Evolutionary conservation across 768 basidiomycete species (phyloP).

Genomic region (Dioszegia hungarica): DNA sequence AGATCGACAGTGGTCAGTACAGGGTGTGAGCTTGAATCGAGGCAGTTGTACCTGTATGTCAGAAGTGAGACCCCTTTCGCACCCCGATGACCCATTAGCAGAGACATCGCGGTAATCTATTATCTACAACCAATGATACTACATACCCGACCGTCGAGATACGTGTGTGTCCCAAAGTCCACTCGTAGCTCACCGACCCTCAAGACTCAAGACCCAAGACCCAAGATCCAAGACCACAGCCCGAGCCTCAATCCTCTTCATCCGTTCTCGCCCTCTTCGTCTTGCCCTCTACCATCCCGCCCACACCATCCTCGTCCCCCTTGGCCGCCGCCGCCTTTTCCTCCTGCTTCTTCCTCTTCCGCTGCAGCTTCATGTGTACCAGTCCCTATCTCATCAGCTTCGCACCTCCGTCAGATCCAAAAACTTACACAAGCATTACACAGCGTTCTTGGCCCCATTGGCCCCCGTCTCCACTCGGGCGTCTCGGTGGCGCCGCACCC

Average conservation of each 20-base stretch:
- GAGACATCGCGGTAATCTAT: no score
- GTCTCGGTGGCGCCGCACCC: conserved; percentile 48
- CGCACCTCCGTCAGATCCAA: background rate
- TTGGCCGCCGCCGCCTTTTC: conserved; percentile 18
- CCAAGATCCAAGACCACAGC: no score
- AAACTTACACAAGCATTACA: conserved; percentile 49
- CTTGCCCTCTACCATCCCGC: background rate
- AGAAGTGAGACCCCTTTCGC: no score
- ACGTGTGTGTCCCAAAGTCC: no score
- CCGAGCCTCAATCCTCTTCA: background rate
- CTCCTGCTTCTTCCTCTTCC: conserved; percentile 27
- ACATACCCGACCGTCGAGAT: no score
- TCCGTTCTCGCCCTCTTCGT: background rate
- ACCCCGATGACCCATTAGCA: no score
- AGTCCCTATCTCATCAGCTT: conserved; percentile 26
- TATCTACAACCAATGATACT: no score
- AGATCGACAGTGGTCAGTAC: no score
- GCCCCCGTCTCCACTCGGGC: conserved; percentile 50
- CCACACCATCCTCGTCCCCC: background rate
- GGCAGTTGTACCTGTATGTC: no score
- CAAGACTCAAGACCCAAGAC: no score
- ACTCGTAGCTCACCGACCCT: no score
- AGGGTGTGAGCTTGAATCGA: no score
- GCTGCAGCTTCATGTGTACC: conserved; percentile 39
- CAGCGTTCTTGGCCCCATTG: conserved; percentile 49